A percentile compares a stretch with the other conserved stretches of the same genome.
These are phyloP conservation scores for Rhizoclosmatium hyalinum DNA, from an alignment of 371 early-diverging fungal genomes.

Conservation along the genomic window DNA sequence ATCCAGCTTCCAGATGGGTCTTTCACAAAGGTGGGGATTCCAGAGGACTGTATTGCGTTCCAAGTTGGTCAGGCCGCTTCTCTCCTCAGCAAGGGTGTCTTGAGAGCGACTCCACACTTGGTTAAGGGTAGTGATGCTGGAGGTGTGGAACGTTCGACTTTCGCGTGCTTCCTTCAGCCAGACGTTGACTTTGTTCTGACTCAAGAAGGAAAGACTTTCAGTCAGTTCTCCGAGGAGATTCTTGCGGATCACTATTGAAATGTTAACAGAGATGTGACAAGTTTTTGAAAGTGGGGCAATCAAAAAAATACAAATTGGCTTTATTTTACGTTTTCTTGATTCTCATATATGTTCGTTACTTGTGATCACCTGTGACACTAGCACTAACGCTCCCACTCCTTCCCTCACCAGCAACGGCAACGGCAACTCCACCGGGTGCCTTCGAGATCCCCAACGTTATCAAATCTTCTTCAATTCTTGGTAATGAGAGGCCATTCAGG, in stretches of 20 bases:
- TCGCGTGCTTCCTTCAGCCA: slow-evolving; percentile 72
- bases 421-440: background rate
- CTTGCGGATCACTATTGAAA: slow-evolving; percentile 36
- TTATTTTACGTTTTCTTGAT: no score
- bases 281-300: no score
- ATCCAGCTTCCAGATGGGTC: slow-evolving; percentile 56
- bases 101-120: slow-evolving; percentile 70
- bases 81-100: slow-evolving; percentile 51
- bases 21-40: slow-evolving; percentile 57
- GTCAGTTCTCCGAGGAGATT: slow-evolving; percentile 62
- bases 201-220: slow-evolving; percentile 57
- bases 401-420: no score
- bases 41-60: slow-evolving; percentile 66
- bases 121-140: slow-evolving; percentile 58
- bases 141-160: slow-evolving; percentile 63
- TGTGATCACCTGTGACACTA: no score
- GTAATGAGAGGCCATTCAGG: slow-evolving; percentile 18
- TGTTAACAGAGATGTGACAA: background rate
- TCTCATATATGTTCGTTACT: no score
- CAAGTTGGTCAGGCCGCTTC: slow-evolving; percentile 72
- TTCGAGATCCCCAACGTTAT: background rate
- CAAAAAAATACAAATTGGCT: no score
- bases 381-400: no score
- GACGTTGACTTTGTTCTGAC: slow-evolving; percentile 45
- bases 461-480: slow-evolving; percentile 20